Evolutionary conservation across 371 early-diverging fungal species (phyloP).

Genomic region (Apophysomyces trapeziformis): DNA sequence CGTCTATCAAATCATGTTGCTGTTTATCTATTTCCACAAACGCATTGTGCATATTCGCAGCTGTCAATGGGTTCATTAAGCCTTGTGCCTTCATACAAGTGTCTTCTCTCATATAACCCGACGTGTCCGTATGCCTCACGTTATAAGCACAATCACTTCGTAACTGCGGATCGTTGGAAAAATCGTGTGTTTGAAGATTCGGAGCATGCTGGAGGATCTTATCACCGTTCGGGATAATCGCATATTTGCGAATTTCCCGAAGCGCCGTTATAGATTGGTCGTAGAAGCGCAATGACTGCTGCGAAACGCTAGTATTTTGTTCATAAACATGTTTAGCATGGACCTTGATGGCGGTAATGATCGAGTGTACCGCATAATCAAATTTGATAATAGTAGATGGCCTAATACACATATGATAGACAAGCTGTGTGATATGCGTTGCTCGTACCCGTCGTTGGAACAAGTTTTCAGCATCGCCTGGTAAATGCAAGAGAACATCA

Average conservation of each 20-base stretch:
- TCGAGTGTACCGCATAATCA: constrained; percentile 31
- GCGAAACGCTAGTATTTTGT: constrained; percentile 27
- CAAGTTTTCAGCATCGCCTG: constrained; percentile 24
- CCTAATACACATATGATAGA: constrained; percentile 29
- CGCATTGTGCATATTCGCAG: background rate
- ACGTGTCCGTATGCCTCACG: background rate
- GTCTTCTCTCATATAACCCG: background rate
- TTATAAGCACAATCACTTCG: background rate
- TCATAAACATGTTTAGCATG: constrained; percentile 32
- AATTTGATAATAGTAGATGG: constrained; percentile 36
- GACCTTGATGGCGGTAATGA: constrained; percentile 34
- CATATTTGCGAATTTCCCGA: constrained; percentile 32
- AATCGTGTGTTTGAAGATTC: background rate
- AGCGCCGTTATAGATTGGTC: constrained; percentile 35
- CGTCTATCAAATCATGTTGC: background rate
- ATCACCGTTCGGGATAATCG: constrained; percentile 37
- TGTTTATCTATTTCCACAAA: background rate
- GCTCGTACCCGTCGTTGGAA: constrained; percentile 36
- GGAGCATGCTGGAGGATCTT: constrained; percentile 38
- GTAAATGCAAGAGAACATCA: constrained; percentile 21
- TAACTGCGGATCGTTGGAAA: background rate
- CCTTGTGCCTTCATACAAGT: background rate
- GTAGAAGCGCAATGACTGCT: constrained; percentile 40
- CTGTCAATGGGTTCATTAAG: background rate
- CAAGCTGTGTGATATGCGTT: constrained; percentile 40